Base-by-base conservation (phyloP, 345 rosid genomes). In the Anacardium occidentale region DNA sequence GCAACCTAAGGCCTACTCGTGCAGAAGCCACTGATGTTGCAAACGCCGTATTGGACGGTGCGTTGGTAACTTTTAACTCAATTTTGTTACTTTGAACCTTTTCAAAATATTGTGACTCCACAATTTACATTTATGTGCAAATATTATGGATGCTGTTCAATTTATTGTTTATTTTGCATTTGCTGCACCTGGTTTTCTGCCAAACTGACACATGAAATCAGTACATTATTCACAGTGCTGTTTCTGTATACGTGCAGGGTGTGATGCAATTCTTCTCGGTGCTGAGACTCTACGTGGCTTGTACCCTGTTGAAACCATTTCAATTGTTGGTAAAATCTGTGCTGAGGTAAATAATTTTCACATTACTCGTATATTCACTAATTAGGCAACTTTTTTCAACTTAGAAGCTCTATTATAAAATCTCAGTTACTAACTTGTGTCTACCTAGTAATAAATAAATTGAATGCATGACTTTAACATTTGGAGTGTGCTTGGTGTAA, bases 21-120 rank as follows among this genome's bases (percentile, higher is more conserved):
- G 98, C 98, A 15, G 97, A 94, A 78, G 97, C 98, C 70, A 94
- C 98, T 76, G 97, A 94, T 85, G 98, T 94, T 76, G 98, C 98
- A 55, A 94, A 94, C 84, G 98, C 98, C 73, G 98, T 94, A 53
- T 82, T 94, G 69, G 98, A 92, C 77, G 98, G 98, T 93, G 71
- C 22, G 81, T 74, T 11, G 51, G 37, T 40, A 17, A 65, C 47
- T 62, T 64, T 9, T 69, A 20, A 11, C 53, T n/a, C 61, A 18
- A 13, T 34, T 22, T 55, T 69, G 44, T 63, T 75, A 13, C 62
- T 32, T 69, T 42, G n/a, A n/a, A n/a, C n/a, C n/a, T n/a, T n/a
- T n/a, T n/a, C n/a, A n/a, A n/a, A n/a, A n/a, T n/a, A n/a, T n/a
- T n/a, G 34, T 48, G 56, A 59, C 34, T 63, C 24, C 17, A 50